Conservation (phyloP, 2,329 filamentous ascomycete species). For the Raffaelea arxii region DNA sequence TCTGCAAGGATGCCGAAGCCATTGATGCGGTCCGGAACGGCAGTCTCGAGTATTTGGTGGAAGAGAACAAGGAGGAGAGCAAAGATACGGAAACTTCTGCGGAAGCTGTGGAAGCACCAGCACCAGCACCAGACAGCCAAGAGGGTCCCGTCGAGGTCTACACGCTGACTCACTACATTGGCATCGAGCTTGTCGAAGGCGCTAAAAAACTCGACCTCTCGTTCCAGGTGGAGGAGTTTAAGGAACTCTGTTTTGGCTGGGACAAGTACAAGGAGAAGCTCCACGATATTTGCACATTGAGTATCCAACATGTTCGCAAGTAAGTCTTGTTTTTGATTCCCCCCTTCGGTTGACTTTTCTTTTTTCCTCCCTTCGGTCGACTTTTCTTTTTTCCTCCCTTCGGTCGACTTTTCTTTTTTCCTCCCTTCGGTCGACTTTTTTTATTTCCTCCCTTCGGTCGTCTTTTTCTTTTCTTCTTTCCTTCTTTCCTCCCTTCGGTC, state of each 20-base stretch:
- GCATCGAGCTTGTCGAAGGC: conserved; percentile 67
- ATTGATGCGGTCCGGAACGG: conserved; percentile 45
- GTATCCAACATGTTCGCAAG: conserved; percentile 79
- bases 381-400: too few species aligned
- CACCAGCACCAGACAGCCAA: background rate
- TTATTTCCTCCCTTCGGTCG: too few species aligned
- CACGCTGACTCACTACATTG: conserved; percentile 92
- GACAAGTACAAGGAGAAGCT: conserved; percentile 64
- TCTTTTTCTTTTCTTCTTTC: too few species aligned
- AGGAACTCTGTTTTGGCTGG: conserved; percentile 68
- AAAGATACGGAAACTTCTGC: conserved; percentile 12
- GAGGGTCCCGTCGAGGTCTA: conserved; percentile 46
- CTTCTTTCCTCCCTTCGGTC: too few species aligned
- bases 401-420: too few species aligned
- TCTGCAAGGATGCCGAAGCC: conserved; percentile 44
- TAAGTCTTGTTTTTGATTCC: conserved; percentile 33
- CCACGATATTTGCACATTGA: conserved; percentile 51
- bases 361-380: too few species aligned
- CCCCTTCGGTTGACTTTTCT: background rate
- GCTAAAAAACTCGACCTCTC: conserved; percentile 68
- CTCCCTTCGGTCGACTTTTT: too few species aligned
- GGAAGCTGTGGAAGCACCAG: background rate
- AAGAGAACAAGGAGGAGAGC: conserved; percentile 37
- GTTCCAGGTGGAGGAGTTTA: conserved; percentile 78
- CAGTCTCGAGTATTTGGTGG: conserved; percentile 35